Evolutionary conservation across 257 asterid species (phyloP), one percentile per base, ranked within the genome.

Genomic region (Solanum rostratum): DNA sequence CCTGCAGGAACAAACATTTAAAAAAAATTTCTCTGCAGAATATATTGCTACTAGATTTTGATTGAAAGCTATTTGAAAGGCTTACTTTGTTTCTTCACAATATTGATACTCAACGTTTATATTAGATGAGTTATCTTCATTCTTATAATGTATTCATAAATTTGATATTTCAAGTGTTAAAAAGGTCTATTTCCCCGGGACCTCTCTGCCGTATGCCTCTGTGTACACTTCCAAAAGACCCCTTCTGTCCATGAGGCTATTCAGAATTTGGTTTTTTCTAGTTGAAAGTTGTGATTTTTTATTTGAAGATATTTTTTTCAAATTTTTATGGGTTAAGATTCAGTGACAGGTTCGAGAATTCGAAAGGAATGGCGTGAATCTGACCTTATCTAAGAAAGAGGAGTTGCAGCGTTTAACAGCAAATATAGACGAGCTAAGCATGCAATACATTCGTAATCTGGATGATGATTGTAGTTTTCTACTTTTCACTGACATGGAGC

Each of bases 311-410:
- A n/a, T 83, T 87, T 80, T 46, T 87, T 86, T 92, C 86, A 88
- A 88, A 89, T 86, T 85, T 89, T 91, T 88, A 90, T 86, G 85
- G 66, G 85, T 86, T 84, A 87, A 88, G 85, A 84, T 92, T 88
- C 92, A 93, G 95, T 96, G 98, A 96, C 99, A 96, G 99, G 93
- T 96, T 91, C 91, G 88, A 90, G 98, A 96, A 85, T 96, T 93
- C 90, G 99, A 93, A 89, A 91, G 97, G 90, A 95, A 93, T 82
- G 99, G 99, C 59, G 87, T 94, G 86, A 91, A 93, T 89, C 95
- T 96, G 65, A 91, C 98, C 62, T 90, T 93, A 85, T 90, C 96
- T 66, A 95, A 96, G 93, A 95, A 94, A 90, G 96, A 91, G 84
- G 98, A 95, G 84, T 90, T 93, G 89, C 92, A 95, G 88, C 97